Evolutionary conservation across 108 stramenopile genomes (phyloP).

Genomic region (Fragilariopsis cylindrus): DNA sequence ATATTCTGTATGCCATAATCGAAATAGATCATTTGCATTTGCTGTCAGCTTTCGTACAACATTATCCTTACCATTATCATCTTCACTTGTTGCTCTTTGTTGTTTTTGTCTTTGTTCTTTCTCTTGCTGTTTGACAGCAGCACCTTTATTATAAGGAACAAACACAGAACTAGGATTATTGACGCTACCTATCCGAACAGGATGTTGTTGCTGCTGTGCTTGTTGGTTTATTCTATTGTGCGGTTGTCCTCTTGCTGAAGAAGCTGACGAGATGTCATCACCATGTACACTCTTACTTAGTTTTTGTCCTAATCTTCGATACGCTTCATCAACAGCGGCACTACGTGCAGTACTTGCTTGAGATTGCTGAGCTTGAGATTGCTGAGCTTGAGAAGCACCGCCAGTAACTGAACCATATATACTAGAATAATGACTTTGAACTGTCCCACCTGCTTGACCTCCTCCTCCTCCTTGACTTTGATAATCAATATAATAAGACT

Average conservation of each 20-base stretch:
- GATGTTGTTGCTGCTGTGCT: too few relatives aligned
- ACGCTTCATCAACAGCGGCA: slow-evolving; percentile 41
- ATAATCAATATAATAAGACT: background rate
- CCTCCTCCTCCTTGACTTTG: background rate
- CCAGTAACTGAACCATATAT: background rate
- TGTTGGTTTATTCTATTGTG: too few relatives aligned
- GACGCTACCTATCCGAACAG: slow-evolving; percentile 1
- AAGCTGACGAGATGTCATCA: background rate
- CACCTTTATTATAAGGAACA: background rate
- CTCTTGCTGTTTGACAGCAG: background rate
- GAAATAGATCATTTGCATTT: slow-evolving; percentile 30
- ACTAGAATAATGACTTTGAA: slow-evolving; percentile 10
- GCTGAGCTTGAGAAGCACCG: background rate
- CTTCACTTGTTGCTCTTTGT: slow-evolving; percentile 10
- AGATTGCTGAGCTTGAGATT: background rate
- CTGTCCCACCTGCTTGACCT: background rate
- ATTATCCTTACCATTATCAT: slow-evolving; percentile 13
- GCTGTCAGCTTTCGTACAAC: slow-evolving; percentile 28
- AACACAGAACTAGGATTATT: slow-evolving; percentile 14
- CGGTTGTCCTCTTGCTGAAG: background rate
- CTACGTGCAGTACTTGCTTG: background rate
- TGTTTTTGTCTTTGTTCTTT: background rate
- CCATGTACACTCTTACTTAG: slow-evolving; percentile 42
- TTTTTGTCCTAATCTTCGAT: slow-evolving; percentile 38
- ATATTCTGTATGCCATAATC: slow-evolving; percentile 17